A percentile compares a stretch with the other conserved stretches of the same genome.
These are phyloP conservation scores for Leccinum uliginosum DNA, from an alignment of 768 basidiomycete genomes.

Conservation along the genomic window DNA sequence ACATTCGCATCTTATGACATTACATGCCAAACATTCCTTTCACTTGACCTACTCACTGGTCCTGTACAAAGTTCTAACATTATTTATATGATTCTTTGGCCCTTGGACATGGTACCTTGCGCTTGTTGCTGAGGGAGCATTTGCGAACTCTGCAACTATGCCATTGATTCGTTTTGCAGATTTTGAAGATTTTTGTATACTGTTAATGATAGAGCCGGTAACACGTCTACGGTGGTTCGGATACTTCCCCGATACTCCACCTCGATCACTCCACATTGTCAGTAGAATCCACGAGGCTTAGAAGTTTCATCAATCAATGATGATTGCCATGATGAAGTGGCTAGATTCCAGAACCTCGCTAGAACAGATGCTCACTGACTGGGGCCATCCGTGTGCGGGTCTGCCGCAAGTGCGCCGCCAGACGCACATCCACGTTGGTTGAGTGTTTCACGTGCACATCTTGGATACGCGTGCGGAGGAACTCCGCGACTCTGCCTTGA, in stretches of 20 bases:
- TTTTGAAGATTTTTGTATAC: neutral
- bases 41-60: neutral
- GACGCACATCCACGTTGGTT: neutral
- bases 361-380: neutral
- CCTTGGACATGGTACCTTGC: neutral
- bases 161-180: neutral
- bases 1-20: constrained; percentile 1
- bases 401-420: neutral
- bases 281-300: neutral
- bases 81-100: constrained; percentile 3
- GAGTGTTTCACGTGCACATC: neutral
- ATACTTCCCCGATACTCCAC: neutral
- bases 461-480: neutral
- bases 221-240: neutral
- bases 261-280: neutral
- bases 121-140: neutral
- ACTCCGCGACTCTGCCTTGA: neutral
- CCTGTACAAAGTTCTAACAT: neutral
- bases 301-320: neutral
- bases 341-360: neutral
- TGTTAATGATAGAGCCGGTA: neutral
- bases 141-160: neutral
- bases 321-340: neutral
- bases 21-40: neutral
- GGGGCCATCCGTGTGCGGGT: neutral